Percentiles rank a stretch among this genome's conserved stretches.
Conservation (phyloP, 129 eudicot species). For the Flaveria bidentis region DNA sequence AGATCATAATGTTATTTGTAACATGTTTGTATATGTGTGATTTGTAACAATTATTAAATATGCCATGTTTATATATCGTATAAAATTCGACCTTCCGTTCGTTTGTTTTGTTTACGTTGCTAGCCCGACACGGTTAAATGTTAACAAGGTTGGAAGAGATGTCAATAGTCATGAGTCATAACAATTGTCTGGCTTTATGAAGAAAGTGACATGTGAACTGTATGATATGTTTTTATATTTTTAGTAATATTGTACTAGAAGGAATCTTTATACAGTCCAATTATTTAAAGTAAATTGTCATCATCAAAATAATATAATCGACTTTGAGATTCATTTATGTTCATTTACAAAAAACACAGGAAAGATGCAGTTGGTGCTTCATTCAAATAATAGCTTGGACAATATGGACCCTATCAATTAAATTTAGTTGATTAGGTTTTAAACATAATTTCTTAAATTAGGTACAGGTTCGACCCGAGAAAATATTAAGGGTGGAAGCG, state of each 20-base stretch:
- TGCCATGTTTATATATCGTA: not conserved
- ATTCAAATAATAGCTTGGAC: not conserved
- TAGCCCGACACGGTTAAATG: not conserved
- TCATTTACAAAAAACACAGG: not conserved
- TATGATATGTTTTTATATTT: not conserved
- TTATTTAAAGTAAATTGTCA: not conserved
- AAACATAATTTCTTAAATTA: too few species aligned
- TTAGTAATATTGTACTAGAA: not conserved
- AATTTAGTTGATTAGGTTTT: too few species aligned
- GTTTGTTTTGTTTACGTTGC: not conserved
- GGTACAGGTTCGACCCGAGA: too few species aligned
- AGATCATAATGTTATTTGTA: not conserved
- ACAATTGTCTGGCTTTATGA: slow-evolving; percentile 11
- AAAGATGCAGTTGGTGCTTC: not conserved
- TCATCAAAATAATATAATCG: not conserved
- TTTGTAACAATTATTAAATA: not conserved
- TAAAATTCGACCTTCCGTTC: not conserved
- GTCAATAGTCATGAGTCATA: not conserved
- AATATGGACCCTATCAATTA: too few species aligned
- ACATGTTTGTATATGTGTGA: not conserved
- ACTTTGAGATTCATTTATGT: not conserved
- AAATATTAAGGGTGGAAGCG: too few species aligned
- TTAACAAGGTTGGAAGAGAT: slow-evolving; percentile 4
- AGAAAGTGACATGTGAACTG: slow-evolving; percentile 26
- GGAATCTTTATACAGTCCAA: slow-evolving; percentile 8